Conservation (phyloP, 139 green algal genomes). For the Micractinium conductrix region DNA sequence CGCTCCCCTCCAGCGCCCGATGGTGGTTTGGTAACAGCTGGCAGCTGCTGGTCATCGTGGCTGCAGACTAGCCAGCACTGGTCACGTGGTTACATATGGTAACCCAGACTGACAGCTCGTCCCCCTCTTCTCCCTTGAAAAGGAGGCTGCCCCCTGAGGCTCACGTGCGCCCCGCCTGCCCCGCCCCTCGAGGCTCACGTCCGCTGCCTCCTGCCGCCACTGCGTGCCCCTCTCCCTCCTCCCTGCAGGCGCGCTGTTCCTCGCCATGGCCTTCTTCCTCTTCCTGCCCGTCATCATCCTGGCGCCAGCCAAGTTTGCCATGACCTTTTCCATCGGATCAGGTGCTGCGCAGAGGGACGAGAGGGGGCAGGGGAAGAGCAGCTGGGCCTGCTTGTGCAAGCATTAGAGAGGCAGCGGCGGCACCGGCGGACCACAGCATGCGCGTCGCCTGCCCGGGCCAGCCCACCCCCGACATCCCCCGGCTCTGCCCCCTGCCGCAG, state of each 20-base stretch:
- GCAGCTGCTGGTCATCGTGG: no score
- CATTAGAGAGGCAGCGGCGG: no score
- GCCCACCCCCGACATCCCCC: not conserved
- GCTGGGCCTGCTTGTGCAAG: no score
- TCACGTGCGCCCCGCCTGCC: not conserved
- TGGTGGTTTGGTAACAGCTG: no score
- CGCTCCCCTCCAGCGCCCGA: no score
- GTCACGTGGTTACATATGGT: no score
- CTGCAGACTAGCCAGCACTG: no score
- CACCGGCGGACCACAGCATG: no score
- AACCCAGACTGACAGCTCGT: no score
- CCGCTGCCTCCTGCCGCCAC: not conserved
- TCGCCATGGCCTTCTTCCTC: conserved; percentile 89
- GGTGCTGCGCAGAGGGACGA: not conserved
- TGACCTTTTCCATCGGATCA: conserved; percentile 90
- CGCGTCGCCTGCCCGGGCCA: not conserved
- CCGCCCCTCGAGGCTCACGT: not conserved
- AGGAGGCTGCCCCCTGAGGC: no score
- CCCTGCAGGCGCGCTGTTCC: conserved; percentile 63
- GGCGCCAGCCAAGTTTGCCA: conserved; percentile 93
- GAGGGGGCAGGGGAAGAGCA: no score
- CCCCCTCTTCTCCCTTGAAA: no score
- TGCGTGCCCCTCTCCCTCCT: not conserved
- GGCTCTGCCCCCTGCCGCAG: not conserved
- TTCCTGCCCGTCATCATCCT: conserved; percentile 93